These are phyloP conservation scores for Fraxinus albicans DNA, from an alignment of 305 asterid genomes.

Conservation along the genomic window DNA sequence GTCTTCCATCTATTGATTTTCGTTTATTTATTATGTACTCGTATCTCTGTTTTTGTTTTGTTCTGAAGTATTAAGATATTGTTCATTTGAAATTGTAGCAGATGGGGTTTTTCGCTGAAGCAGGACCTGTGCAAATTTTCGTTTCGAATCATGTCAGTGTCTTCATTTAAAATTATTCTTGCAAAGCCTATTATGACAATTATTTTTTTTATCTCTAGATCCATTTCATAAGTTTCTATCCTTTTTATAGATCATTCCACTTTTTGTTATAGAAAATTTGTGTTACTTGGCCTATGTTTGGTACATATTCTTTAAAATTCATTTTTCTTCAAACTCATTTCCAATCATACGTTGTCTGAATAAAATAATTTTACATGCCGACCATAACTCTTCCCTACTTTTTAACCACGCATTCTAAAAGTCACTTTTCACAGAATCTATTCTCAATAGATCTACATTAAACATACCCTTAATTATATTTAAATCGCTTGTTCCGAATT, in stretches of 20 bases:
- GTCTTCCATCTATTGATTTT: conserved; percentile 23
- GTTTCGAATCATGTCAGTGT: conserved; percentile 85
- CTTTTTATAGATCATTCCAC: not conserved
- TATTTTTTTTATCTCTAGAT: not conserved
- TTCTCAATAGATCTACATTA: not conserved
- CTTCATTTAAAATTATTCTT: conserved; percentile 3
- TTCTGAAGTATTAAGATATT: not conserved
- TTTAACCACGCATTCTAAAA: not conserved
- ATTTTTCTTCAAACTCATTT: not conserved
- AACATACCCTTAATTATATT: not conserved
- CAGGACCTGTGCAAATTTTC: conserved; percentile 93
- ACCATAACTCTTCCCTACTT: no score
- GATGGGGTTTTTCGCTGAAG: conserved; percentile 99
- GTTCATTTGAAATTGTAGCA: conserved; percentile 32
- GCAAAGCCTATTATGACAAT: not conserved
- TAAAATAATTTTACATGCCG: no score
- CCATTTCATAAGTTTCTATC: not conserved
- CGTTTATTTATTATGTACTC: not conserved
- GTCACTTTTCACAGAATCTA: not conserved
- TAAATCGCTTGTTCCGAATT: not conserved
- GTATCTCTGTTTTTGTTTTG: not conserved
- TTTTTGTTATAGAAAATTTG: not conserved
- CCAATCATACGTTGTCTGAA: not conserved
- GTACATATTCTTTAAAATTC: not conserved
- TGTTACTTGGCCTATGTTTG: not conserved